A percentile compares a stretch with the other conserved stretches of the same genome.
Evolutionary conservation across 345 rosid genomes (phyloP).

Genomic region (Mercurialis annua): DNA sequence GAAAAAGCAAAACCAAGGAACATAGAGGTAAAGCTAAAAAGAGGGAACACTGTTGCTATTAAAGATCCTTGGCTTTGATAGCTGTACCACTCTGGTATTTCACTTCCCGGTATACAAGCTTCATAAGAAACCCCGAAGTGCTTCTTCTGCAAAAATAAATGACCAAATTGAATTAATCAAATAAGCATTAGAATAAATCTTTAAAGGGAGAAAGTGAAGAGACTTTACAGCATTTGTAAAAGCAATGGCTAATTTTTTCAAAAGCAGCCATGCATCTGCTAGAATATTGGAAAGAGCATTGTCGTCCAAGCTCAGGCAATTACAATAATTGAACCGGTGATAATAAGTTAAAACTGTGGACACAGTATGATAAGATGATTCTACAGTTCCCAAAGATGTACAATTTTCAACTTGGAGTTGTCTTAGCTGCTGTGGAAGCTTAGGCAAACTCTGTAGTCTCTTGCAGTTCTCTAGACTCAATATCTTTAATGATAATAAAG

Average conservation of each 20-base stretch:
- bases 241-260: no score
- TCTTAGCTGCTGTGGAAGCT: no score
- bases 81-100: constrained; percentile 8
- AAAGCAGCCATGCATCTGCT: neutral
- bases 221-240: no score
- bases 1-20: neutral
- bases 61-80: neutral
- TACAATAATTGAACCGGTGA: neutral
- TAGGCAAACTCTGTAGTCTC: neutral
- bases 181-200: no score
- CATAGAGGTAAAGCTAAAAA: neutral
- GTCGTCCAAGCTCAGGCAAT: neutral
- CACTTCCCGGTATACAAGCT: neutral
- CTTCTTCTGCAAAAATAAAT: no score
- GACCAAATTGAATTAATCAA: no score
- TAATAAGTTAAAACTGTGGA: no score
- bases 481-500: no score
- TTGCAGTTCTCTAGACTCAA: neutral
- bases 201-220: no score
- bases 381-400: neutral
- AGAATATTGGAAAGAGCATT: neutral
- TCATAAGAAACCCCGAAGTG: no score
- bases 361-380: neutral
- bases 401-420: neutral
- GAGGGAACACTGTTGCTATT: neutral